A percentile compares a stretch with the other conserved stretches of the same genome.
Evolutionary conservation across 1,139 yeast genomes (phyloP).

Genomic region (Suhomyces wounanorum): DNA sequence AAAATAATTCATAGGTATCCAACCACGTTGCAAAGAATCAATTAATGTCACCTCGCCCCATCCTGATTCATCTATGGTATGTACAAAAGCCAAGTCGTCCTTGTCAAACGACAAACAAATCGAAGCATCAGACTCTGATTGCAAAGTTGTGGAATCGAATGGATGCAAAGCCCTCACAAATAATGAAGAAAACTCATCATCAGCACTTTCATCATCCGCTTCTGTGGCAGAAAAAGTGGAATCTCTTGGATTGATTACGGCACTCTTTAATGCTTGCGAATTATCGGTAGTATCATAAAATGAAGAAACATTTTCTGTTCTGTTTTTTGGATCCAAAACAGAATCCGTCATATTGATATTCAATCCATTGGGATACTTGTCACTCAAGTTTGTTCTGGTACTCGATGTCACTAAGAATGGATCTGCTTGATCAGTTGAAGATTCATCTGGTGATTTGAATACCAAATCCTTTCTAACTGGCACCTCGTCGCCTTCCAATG

Average conservation of each 20-base stretch:
- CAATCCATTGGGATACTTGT: conserved; percentile 18
- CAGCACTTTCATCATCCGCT: conserved; percentile 21
- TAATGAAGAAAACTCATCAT: conserved; percentile 44
- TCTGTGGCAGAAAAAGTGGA: conserved; percentile 12
- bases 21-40: conserved; percentile 76
- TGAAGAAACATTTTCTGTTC: conserved; percentile 2
- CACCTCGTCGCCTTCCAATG: conserved; percentile 21
- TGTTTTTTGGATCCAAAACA: conserved; percentile 23
- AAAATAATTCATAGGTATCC: conserved; percentile 97
- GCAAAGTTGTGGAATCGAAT: conserved; percentile 70
- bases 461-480: conserved; percentile 38
- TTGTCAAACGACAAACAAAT: conserved; percentile 82
- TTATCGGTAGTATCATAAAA: conserved; percentile 1
- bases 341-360: conserved; percentile 23
- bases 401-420: conserved; percentile 16
- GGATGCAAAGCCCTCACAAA: conserved; percentile 73
- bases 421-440: conserved; percentile 13
- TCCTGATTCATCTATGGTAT: conserved; percentile 87
- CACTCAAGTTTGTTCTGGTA: conserved; percentile 9
- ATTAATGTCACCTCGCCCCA: conserved; percentile 95
- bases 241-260: conserved; percentile 4
- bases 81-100: conserved; percentile 83
- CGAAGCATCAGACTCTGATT: conserved; percentile 65
- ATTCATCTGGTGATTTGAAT: conserved; percentile 19
- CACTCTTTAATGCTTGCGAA: not conserved